phyloP scores from a whole-genome alignment of 108 stramenopile species.

The Skeletonema grethae region DNA sequence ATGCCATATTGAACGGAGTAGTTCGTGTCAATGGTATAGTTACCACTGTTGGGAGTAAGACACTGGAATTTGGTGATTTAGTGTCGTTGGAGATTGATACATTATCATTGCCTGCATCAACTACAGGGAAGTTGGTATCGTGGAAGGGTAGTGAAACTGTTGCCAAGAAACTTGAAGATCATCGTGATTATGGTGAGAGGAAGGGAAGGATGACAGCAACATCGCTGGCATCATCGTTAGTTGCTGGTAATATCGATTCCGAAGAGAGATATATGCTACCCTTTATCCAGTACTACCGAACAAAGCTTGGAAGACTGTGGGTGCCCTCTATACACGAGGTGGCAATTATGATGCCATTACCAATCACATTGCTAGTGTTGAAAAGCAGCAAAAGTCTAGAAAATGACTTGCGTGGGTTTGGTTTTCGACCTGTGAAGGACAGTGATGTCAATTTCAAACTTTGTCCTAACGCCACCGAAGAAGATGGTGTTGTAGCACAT shows the following conservation, averaged over 20 bases:
- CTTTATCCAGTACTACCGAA: conserved; percentile 9
- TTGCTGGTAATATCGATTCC: not conserved
- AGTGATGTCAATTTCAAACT: not conserved
- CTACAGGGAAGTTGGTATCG: conserved; percentile 9
- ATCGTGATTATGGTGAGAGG: conserved; percentile 18
- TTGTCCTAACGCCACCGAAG: not conserved
- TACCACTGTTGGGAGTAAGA: conserved; percentile 9
- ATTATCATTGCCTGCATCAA: too few relatives aligned
- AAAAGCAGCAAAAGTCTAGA: conserved; percentile 5
- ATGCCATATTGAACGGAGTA: conserved; percentile 20
- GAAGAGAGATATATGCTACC: not conserved
- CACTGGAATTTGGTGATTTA: conserved; percentile 9
- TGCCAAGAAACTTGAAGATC: conserved; percentile 10
- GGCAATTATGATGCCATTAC: conserved; percentile 12
- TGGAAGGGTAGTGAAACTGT: conserved; percentile 18
- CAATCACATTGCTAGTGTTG: conserved; percentile 12
- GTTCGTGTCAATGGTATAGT: conserved; percentile 12
- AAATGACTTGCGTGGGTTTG: conserved; percentile 9
- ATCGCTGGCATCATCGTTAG: not conserved
- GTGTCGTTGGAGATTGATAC: conserved; percentile 15
- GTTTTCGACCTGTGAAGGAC: conserved; percentile 1
- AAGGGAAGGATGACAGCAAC: conserved; percentile 20
- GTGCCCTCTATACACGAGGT: conserved; percentile 12
- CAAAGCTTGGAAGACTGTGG: conserved; percentile 1
- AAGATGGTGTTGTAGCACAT: not conserved